phyloP scores from a whole-genome alignment of 2,329 filamentous ascomycete genomes.

The Aspergillus persii region DNA sequence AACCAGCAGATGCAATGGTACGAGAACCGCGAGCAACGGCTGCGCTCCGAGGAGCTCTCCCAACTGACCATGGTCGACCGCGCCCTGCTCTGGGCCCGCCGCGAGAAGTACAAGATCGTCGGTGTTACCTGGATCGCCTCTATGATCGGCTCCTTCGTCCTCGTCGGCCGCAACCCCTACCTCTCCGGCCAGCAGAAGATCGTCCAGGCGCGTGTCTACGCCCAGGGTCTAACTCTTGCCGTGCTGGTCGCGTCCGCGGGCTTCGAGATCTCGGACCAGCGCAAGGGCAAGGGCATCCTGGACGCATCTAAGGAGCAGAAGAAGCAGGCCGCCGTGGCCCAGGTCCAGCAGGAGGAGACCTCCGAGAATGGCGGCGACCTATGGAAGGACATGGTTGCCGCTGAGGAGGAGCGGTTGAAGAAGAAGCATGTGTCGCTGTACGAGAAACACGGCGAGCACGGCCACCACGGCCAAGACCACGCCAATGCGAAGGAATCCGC shows the following conservation, averaged over 20 bases:
- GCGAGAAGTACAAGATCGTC: constrained; percentile 85
- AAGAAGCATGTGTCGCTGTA: constrained; percentile 39
- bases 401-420: constrained; percentile 47
- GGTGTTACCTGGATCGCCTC: constrained; percentile 76
- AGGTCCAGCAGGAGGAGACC: constrained; percentile 50
- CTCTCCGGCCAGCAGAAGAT: constrained; percentile 78
- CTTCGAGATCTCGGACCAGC: constrained; percentile 78
- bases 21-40: constrained; percentile 59
- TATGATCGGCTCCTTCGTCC: constrained; percentile 70
- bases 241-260: constrained; percentile 79
- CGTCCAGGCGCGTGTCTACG: constrained; percentile 91
- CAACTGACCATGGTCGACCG: constrained; percentile 60
- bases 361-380: constrained; percentile 90
- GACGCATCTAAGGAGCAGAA: constrained; percentile 65
- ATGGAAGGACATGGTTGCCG: constrained; percentile 66
- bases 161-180: constrained; percentile 76
- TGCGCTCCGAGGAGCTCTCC: constrained; percentile 53
- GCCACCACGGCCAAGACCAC: constrained; percentile 19
- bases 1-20: constrained; percentile 68
- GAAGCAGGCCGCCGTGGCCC: constrained; percentile 68
- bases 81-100: constrained; percentile 68
- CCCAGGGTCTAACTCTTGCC: constrained; percentile 81
- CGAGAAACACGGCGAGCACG: constrained; percentile 19
- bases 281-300: constrained; percentile 57
- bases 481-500: constrained; percentile 1